Base-by-base conservation (phyloP, 2,329 filamentous ascomycete species). In the Proliferodiscus dingleyae region DNA sequence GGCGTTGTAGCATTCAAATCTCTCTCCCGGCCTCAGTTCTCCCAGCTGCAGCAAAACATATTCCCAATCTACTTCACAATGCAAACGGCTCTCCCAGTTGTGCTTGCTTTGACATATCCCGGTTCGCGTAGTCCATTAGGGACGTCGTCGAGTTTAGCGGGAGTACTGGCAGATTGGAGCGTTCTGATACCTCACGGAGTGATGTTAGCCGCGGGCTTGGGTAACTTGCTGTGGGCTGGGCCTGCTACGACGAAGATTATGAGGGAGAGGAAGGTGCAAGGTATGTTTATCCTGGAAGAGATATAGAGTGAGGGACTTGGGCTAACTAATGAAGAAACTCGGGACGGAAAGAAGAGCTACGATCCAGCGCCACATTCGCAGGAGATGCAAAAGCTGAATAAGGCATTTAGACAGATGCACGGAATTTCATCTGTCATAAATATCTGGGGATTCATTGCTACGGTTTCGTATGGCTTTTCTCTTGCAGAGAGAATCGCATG, bases 51-150 rank as follows among this genome's bases (percentile, higher is more conserved):
- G 68, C 76, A 81, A 54, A 80, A 80, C 52, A 79, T 90, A 43
- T 95, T 96, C 70, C 89, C 89, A 26, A 75, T 88, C 59, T 98
- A 95, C 73, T 97, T 97, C 66, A 73, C 79, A 37, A 71, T 97
- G 46, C 91, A 97, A 69, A 83, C 88, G 3, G 74, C 76, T 5
- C 71, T 91, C 1, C 88, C 93, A 0, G 66, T 84, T 13, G 61
- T 87, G 18, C 71, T 96, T 15, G 83, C 85, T 16, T 63, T 94
- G 45, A 96, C 91, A 4, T 91, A 88, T 62, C 89, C 89, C 5
- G 81, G 78, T n/a, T 75, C 74, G 57, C 62, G 54, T 38, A 61
- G 62, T 22, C 57, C 55, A 18, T 53, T 66, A 7, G 61, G 62
- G 24, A 53, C 62, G 52, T 54, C 71, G 46, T 67, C 68, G 37